These are phyloP conservation scores for Obelidium mucronatum DNA, from an alignment of 192 early-diverging fungal genomes.

Conservation along the genomic window DNA sequence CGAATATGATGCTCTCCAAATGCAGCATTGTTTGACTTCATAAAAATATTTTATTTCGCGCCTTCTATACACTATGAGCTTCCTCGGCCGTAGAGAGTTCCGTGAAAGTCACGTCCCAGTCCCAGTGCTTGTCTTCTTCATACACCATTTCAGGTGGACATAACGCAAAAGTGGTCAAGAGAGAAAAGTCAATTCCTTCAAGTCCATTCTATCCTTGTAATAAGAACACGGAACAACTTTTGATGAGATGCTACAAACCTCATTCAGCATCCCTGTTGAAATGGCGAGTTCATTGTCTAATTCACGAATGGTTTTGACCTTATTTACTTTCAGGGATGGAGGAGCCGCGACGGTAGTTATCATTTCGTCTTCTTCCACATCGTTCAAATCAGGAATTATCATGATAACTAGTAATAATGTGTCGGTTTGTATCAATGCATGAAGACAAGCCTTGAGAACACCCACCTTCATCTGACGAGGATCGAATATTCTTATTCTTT, in stretches of 20 bases:
- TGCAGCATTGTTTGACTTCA: too few species aligned
- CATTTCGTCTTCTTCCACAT: constrained; percentile 55
- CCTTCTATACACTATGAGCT: neutral
- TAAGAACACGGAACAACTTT: neutral
- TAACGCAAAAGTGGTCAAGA: constrained; percentile 46
- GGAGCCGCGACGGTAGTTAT: constrained; percentile 52
- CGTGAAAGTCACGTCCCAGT: constrained; percentile 57
- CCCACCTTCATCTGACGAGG: neutral
- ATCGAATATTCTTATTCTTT: neutral
- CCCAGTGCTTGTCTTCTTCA: constrained; percentile 55
- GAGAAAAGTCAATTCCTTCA: constrained; percentile 50
- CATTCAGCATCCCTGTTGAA: constrained; percentile 46
- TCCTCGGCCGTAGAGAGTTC: constrained; percentile 25
- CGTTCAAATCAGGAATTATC: constrained; percentile 55
- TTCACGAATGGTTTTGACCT: constrained; percentile 55
- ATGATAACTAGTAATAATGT: constrained; percentile 38
- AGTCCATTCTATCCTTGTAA: constrained; percentile 13
- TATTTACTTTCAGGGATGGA: constrained; percentile 51
- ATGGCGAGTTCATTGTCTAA: constrained; percentile 47
- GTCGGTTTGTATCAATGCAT: neutral
- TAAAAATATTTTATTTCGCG: neutral
- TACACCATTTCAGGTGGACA: constrained; percentile 47
- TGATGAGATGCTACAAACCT: constrained; percentile 6
- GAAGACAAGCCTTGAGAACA: neutral
- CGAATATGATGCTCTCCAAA: neutral